phyloP scores from a whole-genome alignment of 768 basidiomycete species.

The Nidularia pulvinata region DNA sequence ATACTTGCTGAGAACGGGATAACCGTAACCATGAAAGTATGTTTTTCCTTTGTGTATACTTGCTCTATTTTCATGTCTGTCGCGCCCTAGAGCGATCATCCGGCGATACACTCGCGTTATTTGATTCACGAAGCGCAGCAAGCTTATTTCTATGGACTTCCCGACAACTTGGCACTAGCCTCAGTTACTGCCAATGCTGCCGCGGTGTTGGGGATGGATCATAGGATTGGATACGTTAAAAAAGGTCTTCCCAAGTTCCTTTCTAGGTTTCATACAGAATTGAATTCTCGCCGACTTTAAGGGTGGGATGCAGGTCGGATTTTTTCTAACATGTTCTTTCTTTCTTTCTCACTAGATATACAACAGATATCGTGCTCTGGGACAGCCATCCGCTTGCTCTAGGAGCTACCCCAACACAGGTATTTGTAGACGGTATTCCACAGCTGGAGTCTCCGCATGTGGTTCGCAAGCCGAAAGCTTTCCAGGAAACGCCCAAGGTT shows the following conservation, averaged over 20 bases:
- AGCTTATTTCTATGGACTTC: conserved; percentile 79
- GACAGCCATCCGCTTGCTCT: conserved; percentile 84
- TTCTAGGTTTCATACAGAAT: too few relatives aligned
- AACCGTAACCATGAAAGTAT: conserved; percentile 74
- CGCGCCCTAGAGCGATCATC: conserved; percentile 59
- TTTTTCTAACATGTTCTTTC: not conserved
- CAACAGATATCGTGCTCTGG: conserved; percentile 75
- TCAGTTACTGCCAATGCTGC: conserved; percentile 80
- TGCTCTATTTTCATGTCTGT: not conserved
- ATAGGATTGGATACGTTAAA: conserved; percentile 81
- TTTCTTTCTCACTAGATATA: too few relatives aligned
- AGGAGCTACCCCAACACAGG: conserved; percentile 86
- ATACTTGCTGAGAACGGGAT: conserved; percentile 70
- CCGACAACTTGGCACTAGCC: conserved; percentile 65
- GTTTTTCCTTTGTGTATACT: conserved; percentile 2
- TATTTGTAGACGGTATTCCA: conserved; percentile 87
- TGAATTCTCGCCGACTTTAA: conserved; percentile 8
- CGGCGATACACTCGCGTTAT: conserved; percentile 67
- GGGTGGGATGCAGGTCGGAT: conserved; percentile 75
- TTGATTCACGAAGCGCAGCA: conserved; percentile 86
- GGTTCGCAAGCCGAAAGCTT: conserved; percentile 46
- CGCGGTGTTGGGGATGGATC: conserved; percentile 69
- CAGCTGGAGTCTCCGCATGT: conserved; percentile 56
- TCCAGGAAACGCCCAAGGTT: conserved; percentile 48
- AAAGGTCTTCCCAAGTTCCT: conserved; percentile 34